Evolutionary conservation across 2,329 filamentous ascomycete species (phyloP), one percentile per base, ranked within the genome.

Genomic region (Pseudopyricularia javanii): DNA sequence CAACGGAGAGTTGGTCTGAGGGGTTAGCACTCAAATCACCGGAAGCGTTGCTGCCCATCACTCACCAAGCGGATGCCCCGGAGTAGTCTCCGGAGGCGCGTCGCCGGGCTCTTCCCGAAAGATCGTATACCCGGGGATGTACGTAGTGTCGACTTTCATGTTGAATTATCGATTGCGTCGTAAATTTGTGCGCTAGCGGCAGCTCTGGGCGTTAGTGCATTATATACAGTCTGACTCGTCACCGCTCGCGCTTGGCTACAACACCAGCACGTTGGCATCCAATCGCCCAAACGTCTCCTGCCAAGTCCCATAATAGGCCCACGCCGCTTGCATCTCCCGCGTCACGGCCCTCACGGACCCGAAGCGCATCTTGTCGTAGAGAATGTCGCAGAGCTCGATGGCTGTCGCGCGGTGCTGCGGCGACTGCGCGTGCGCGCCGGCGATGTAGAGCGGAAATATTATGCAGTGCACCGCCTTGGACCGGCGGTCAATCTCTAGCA

Each of bases 1-100:
- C 69, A 59, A 76, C 64, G 49, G 70, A 74, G 54, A 83, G 72
- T 58, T 71, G 76, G 61, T 78, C 76, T 66, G 3, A 6, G 14
- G 11, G 40, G 5, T 30, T 9, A 30, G 28, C 28, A 12, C 4
- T 43, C 7, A 22, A n/a, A n/a, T n/a, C n/a, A n/a, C n/a, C n/a
- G n/a, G n/a, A n/a, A n/a, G n/a, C n/a, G n/a, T n/a, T n/a, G n/a
- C n/a, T n/a, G n/a, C n/a, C n/a, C n/a, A n/a, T n/a, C 15, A 56
- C 57, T n/a, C 54, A 68, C 66, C 68, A 37, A 72, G 63, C 56
- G 69, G 70, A 59, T 72, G 69, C 15, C 60, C 58, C 43, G 62
- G 58, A 55, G 64, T 59, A 49, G 62, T 56, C 52, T 68, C 62
- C 56, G 64, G 65, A 61, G 64, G 63, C 58, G 63, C 61, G 20